These are phyloP conservation scores for Calonectria pseudoreteaudii DNA, from an alignment of 2,329 filamentous ascomycete species.

Conservation along the genomic window DNA sequence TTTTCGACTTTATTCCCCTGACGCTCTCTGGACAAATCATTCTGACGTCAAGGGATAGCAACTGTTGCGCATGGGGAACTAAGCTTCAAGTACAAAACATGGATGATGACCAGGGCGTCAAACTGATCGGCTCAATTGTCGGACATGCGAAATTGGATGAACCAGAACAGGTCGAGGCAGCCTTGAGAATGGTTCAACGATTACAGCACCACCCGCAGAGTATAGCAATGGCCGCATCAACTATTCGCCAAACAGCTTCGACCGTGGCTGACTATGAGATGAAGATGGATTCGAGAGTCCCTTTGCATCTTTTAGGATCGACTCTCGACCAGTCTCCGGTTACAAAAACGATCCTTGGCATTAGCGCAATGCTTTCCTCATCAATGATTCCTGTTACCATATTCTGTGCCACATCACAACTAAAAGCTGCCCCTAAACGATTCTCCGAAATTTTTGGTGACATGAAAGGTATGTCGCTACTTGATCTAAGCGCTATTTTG, in stretches of 20 bases:
- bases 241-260: conserved; percentile 14
- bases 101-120: conserved; percentile 6
- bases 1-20: conserved; percentile 25
- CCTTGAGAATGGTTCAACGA: conserved; percentile 10
- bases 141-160: conserved; percentile 5
- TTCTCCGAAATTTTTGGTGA: conserved; percentile 14
- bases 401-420: conserved; percentile 18
- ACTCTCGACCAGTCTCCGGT: conserved; percentile 22
- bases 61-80: conserved; percentile 21
- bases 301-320: conserved; percentile 19
- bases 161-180: conserved; percentile 18
- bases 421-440: conserved; percentile 16
- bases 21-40: conserved; percentile 25
- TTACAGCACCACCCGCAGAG: conserved; percentile 23
- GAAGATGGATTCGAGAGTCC: conserved; percentile 20
- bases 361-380: conserved; percentile 18
- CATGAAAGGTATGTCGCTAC: conserved; percentile 10
- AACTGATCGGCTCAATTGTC: conserved; percentile 14
- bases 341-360: conserved; percentile 13
- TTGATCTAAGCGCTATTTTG: not conserved
- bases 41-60: conserved; percentile 20
- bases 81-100: conserved; percentile 17
- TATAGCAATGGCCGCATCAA: conserved; percentile 22
- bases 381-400: conserved; percentile 19
- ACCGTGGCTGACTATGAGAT: conserved; percentile 10